Conservation (phyloP, 176 grass and related monocot species). For the Carex kokanica region DNA sequence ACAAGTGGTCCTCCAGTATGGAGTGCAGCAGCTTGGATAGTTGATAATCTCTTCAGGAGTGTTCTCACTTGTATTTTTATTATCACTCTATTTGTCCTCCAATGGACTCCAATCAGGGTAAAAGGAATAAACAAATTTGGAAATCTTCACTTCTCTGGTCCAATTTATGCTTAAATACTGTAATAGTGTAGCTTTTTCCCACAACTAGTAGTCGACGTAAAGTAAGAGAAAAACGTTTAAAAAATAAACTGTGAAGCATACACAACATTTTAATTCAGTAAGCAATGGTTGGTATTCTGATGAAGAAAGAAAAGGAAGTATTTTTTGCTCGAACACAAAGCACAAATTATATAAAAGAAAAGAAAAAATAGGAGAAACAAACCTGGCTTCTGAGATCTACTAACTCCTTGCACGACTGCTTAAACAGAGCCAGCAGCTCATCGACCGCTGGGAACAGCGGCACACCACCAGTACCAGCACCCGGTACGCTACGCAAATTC, state of each 20-base stretch:
- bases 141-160: not conserved
- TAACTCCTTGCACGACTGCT: constrained; percentile 98
- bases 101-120: not conserved
- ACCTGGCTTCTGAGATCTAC: constrained; percentile 90
- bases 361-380: not conserved
- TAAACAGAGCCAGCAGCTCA: constrained; percentile 82
- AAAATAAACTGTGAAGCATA: not conserved
- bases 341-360: not conserved
- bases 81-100: not conserved
- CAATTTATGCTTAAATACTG: not conserved
- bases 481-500: constrained; percentile 21
- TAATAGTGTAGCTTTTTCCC: not conserved
- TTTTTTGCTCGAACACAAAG: constrained; percentile 5
- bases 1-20: not conserved
- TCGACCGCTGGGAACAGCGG: constrained; percentile 88
- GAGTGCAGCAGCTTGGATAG: not conserved
- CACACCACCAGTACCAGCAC: constrained; percentile 41
- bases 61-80: not conserved
- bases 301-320: not conserved
- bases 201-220: not conserved
- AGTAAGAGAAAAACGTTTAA: not conserved
- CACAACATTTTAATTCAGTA: not conserved
- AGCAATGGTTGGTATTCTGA: not conserved
- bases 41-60: not conserved
- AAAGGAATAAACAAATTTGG: not conserved